Conservation (phyloP, 331 rosid species). For the Pyrus hybrid region DNA sequence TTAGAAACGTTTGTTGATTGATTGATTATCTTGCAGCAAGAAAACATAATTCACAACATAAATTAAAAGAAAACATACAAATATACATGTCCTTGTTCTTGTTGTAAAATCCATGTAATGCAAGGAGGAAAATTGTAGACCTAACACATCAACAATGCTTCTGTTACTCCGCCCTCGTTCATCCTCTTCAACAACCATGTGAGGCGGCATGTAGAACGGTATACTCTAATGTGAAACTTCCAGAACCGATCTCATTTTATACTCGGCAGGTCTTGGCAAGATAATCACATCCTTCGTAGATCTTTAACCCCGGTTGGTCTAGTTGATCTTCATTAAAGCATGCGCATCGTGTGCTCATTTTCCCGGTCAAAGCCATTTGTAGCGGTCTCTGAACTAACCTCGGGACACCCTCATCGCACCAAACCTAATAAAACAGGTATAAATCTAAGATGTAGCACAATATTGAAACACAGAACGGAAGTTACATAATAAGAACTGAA, state of each 20-base stretch:
- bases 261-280: slow-evolving; percentile 63
- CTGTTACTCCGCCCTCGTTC: neutral
- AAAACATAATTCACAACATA: neutral
- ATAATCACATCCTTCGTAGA: slow-evolving; percentile 72
- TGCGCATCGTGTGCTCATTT: slow-evolving; percentile 87
- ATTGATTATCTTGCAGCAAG: neutral
- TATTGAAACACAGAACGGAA: neutral
- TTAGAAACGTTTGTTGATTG: neutral
- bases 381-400: slow-evolving; percentile 76
- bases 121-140: neutral
- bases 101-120: neutral
- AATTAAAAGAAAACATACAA: neutral
- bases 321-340: slow-evolving; percentile 77
- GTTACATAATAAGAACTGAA: neutral
- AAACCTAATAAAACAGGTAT: slow-evolving; percentile 45
- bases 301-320: slow-evolving; percentile 59
- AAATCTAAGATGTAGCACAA: neutral
- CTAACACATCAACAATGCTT: neutral
- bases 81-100: neutral
- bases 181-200: neutral
- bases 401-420: slow-evolving; percentile 91
- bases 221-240: neutral
- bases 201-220: neutral
- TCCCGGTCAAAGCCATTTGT: slow-evolving; percentile 88
- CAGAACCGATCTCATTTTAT: neutral